Conservation (phyloP, 2,329 filamentous ascomycete species). For the Fusarium verticillioides region DNA sequence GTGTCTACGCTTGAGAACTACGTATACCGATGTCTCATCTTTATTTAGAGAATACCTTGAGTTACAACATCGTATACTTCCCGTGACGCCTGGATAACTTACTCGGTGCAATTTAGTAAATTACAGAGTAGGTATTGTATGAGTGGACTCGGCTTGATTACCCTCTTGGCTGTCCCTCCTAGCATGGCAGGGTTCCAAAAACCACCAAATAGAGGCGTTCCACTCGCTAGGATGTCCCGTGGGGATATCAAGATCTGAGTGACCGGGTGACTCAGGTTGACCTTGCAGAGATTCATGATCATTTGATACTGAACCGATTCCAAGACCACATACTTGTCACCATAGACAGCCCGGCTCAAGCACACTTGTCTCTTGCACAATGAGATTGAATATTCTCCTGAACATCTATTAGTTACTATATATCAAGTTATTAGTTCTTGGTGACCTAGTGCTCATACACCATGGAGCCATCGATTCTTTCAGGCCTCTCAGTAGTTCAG, state of each 20-base stretch:
- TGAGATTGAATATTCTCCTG: not conserved
- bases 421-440: not conserved
- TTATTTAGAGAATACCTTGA: not conserved
- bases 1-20: not conserved
- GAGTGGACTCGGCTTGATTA: not conserved
- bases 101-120: slow-evolving; percentile 14
- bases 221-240: slow-evolving; percentile 2
- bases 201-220: slow-evolving; percentile 30
- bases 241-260: slow-evolving; percentile 10
- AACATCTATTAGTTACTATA: not conserved
- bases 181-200: not conserved
- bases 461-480: slow-evolving; percentile 51
- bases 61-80: not conserved
- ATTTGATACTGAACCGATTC: not conserved
- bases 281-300: not conserved
- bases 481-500: slow-evolving; percentile 49
- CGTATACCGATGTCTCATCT: not conserved
- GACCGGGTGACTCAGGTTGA: slow-evolving; percentile 12
- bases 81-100: slow-evolving; percentile 20
- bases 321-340: not conserved
- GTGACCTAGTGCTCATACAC: not conserved
- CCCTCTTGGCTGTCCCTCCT: not conserved
- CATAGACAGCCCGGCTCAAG: not conserved
- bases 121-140: not conserved
- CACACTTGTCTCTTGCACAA: not conserved